Conservation (phyloP, 805 yeast genomes). For the Maudiozyma pseudohumilis region DNA sequence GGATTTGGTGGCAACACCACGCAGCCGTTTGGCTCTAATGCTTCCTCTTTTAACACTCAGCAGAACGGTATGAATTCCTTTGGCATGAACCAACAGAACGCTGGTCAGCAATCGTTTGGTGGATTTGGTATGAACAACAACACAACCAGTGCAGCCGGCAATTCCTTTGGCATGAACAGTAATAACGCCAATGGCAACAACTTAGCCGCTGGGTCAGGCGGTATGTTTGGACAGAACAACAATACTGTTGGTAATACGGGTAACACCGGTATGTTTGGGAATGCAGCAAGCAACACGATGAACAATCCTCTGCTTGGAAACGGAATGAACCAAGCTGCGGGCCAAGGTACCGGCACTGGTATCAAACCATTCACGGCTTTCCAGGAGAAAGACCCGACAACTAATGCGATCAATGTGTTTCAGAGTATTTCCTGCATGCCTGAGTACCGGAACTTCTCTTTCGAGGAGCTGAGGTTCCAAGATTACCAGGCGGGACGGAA, state of each 20-base stretch:
- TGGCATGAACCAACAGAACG: constrained; percentile 6
- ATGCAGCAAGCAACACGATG: constrained; percentile 9
- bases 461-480: constrained; percentile 80
- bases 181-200: constrained; percentile 1
- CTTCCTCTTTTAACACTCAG: constrained; percentile 17
- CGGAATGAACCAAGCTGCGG: constrained; percentile 25
- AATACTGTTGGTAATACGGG: constrained; percentile 7
- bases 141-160: constrained; percentile 17
- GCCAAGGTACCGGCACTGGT: constrained; percentile 47
- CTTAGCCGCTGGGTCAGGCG: constrained; percentile 1
- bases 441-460: constrained; percentile 69
- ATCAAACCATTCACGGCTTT: constrained; percentile 58
- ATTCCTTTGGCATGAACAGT: constrained; percentile 6
- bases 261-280: constrained; percentile 12
- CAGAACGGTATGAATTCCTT: constrained; percentile 5
- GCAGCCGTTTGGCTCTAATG: constrained; percentile 15
- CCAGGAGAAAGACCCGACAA: constrained; percentile 59
- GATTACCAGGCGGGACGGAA: constrained; percentile 65
- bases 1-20: constrained; percentile 15
- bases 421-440: constrained; percentile 85
- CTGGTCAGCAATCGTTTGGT: constrained; percentile 1
- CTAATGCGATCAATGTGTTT: constrained; percentile 47
- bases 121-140: constrained; percentile 34
- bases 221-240: constrained; percentile 5
- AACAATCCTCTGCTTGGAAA: constrained; percentile 8